Evolutionary conservation across 148 eudicot genomes (phyloP).

Genomic region (Pharnaceum exiguum): DNA sequence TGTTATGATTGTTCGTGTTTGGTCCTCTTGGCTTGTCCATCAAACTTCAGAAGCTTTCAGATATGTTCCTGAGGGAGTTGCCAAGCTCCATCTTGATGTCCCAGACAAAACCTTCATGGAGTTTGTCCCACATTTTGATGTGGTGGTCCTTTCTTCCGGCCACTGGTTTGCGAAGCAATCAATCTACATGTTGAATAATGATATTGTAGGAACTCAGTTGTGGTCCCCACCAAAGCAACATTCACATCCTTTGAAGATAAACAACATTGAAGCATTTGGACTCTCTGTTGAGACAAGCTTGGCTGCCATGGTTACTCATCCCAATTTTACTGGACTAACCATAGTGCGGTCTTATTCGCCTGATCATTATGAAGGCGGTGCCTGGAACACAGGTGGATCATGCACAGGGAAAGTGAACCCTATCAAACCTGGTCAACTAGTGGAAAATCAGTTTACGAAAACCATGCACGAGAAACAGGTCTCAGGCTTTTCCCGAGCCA

Average conservation of each 20-base stretch:
- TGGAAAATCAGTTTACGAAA: slow-evolving; percentile 68
- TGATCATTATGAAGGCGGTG: slow-evolving; percentile 93
- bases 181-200: slow-evolving; percentile 62
- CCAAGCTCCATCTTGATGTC: slow-evolving; percentile 76
- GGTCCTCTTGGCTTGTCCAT: slow-evolving; percentile 98
- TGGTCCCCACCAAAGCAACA: slow-evolving; percentile 62
- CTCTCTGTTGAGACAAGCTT: slow-evolving; percentile 77
- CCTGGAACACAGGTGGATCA: slow-evolving; percentile 95
- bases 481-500: slow-evolving; percentile 47
- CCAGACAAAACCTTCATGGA: slow-evolving; percentile 77
- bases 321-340: slow-evolving; percentile 65
- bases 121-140: slow-evolving; percentile 49
- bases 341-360: slow-evolving; percentile 82
- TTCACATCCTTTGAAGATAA: slow-evolving; percentile 34
- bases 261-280: slow-evolving; percentile 78
- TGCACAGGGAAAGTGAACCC: slow-evolving; percentile 85
- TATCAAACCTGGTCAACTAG: slow-evolving; percentile 42
- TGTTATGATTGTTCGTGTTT: slow-evolving; percentile 75
- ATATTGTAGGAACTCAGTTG: slow-evolving; percentile 84
- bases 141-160: slow-evolving; percentile 86
- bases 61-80: slow-evolving; percentile 49
- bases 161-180: slow-evolving; percentile 98
- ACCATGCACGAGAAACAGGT: slow-evolving; percentile 80
- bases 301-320: slow-evolving; percentile 56
- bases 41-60: slow-evolving; percentile 55